These are phyloP conservation scores for Iris pallida DNA, from an alignment of 116 monocot species.

Conservation along the genomic window DNA sequence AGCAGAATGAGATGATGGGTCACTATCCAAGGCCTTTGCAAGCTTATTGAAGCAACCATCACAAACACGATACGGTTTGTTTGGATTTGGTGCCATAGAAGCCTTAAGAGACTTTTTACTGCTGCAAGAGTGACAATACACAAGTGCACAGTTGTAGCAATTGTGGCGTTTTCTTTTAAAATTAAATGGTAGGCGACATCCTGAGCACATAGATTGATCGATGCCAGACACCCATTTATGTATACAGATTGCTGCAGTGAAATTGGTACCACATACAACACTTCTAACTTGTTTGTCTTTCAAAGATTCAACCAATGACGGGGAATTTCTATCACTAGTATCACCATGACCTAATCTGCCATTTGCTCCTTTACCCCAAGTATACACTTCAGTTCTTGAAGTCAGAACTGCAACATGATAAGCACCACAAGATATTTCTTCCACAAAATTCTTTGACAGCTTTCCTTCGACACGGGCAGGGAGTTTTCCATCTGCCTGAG, in stretches of 20 bases:
- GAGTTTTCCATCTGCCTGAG: conserved; percentile 69
- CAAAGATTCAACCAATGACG: conserved; percentile 77
- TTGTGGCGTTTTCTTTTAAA: conserved; percentile 93
- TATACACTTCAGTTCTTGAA: conserved; percentile 85
- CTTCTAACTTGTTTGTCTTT: conserved; percentile 83
- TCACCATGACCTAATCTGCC: conserved; percentile 88
- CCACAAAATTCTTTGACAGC: conserved; percentile 71
- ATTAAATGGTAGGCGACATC: conserved; percentile 78
- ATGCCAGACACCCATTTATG: conserved; percentile 91
- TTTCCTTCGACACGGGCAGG: conserved; percentile 84
- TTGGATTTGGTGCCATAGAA: conserved; percentile 88
- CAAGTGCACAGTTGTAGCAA: conserved; percentile 92
- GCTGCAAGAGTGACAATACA: conserved; percentile 95
- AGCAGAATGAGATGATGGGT: conserved; percentile 43
- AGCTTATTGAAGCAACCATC: conserved; percentile 79
- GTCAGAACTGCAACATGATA: conserved; percentile 90
- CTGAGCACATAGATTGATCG: conserved; percentile 92
- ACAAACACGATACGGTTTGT: conserved; percentile 92
- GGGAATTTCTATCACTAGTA: conserved; percentile 59
- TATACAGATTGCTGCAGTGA: conserved; percentile 83
- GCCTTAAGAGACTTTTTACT: conserved; percentile 92
- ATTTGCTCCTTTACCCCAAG: conserved; percentile 95
- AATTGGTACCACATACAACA: conserved; percentile 78
- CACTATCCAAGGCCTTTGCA: conserved; percentile 54
- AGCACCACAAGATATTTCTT: conserved; percentile 86